phyloP scores from a whole-genome alignment of 208 protist genomes.

The Trypanosoma vivax region DNA sequence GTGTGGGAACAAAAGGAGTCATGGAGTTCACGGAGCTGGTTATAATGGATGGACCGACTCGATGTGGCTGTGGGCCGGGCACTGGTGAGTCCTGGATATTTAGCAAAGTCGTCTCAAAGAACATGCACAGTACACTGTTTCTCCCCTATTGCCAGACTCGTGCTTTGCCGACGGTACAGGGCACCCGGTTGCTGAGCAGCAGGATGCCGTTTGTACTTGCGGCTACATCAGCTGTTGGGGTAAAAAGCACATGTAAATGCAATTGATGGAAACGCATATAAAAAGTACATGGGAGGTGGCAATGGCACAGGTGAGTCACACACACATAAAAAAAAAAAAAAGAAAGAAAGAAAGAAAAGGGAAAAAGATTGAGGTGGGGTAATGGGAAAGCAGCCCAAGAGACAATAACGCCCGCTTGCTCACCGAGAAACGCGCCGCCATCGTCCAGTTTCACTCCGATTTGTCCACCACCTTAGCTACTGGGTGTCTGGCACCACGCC shows the following conservation, averaged over 20 bases:
- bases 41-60: too few species aligned
- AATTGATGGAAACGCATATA: not conserved
- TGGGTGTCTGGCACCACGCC: constrained; percentile 20
- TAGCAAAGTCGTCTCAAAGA: too few species aligned
- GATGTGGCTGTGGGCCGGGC: too few species aligned
- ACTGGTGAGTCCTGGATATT: too few species aligned
- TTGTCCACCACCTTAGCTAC: not conserved
- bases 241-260: constrained; percentile 15
- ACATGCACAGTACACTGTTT: too few species aligned
- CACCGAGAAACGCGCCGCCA: not conserved
- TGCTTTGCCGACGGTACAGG: too few species aligned
- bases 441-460: constrained; percentile 1
- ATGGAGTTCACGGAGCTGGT: too few species aligned
- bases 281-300: not conserved
- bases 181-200: too few species aligned
- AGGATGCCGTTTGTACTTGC: too few species aligned
- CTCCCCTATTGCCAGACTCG: too few species aligned
- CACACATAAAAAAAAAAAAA: constrained; percentile 1
- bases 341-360: constrained; percentile 4
- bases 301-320: not conserved
- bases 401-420: not conserved
- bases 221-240: too few species aligned
- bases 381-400: constrained; percentile 1
- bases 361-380: not conserved
- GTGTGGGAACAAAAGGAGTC: too few species aligned